A percentile compares a stretch with the other conserved stretches of the same genome.
These are phyloP conservation scores for Phanerochaete sordida DNA, from an alignment of 768 basidiomycete species.

Conservation along the genomic window DNA sequence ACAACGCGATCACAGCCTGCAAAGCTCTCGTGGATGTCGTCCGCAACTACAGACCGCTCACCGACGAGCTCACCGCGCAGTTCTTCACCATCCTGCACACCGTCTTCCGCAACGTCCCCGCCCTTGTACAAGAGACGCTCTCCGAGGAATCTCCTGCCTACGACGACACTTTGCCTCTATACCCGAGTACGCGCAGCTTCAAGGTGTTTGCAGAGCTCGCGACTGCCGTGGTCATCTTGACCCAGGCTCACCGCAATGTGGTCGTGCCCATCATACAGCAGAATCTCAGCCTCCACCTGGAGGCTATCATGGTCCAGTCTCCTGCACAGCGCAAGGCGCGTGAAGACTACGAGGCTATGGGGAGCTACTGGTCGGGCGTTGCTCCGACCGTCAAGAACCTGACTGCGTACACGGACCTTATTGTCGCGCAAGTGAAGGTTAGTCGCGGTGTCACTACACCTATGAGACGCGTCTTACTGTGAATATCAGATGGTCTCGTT, in stretches of 20 bases:
- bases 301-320: constrained; percentile 73
- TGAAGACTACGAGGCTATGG: constrained; percentile 77
- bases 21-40: constrained; percentile 90
- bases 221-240: constrained; percentile 86
- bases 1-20: constrained; percentile 86
- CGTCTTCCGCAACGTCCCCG: constrained; percentile 69
- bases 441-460: constrained; percentile 7
- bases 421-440: constrained; percentile 90
- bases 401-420: constrained; percentile 74
- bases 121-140: constrained; percentile 71
- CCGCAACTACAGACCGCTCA: constrained; percentile 67
- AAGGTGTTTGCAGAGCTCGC: constrained; percentile 94
- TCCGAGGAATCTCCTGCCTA: constrained; percentile 52
- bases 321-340: constrained; percentile 78
- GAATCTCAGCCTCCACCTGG: constrained; percentile 75
- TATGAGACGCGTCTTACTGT: not conserved
- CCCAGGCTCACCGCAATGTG: constrained; percentile 71
- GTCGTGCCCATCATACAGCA: constrained; percentile 64
- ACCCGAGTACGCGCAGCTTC: constrained; percentile 82
- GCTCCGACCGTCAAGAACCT: constrained; percentile 71
- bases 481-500: constrained; percentile 77
- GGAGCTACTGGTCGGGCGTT: constrained; percentile 79
- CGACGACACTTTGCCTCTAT: constrained; percentile 51
- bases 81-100: constrained; percentile 82
- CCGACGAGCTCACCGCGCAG: constrained; percentile 71